phyloP scores from a whole-genome alignment of 2,329 filamentous ascomycete species.

The Colletotrichum phormii region DNA sequence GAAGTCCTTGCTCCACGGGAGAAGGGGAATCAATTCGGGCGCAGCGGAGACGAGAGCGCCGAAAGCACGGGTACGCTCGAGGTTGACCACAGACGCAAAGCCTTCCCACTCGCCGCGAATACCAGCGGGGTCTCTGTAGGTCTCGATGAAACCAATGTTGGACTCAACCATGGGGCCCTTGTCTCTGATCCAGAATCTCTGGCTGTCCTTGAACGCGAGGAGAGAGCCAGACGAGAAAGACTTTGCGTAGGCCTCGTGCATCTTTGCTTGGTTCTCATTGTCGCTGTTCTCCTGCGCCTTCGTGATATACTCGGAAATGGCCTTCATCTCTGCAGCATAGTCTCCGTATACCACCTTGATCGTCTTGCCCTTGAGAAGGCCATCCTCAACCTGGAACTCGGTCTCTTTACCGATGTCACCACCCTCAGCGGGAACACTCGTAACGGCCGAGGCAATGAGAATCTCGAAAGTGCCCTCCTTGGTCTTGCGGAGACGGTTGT shows the following conservation, averaged over 20 bases:
- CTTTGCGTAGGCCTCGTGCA: constrained; percentile 79
- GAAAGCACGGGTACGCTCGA: constrained; percentile 90
- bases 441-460: constrained; percentile 77
- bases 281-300: constrained; percentile 76
- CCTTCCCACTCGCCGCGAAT: constrained; percentile 88
- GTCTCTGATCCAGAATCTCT: constrained; percentile 85
- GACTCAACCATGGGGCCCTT: constrained; percentile 79
- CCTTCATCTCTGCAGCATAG: constrained; percentile 76
- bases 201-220: constrained; percentile 82
- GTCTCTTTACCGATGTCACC: constrained; percentile 77
- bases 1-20: constrained; percentile 90
- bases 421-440: constrained; percentile 68
- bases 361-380: constrained; percentile 72
- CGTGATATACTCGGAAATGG: constrained; percentile 74
- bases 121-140: constrained; percentile 85
- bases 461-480: constrained; percentile 75
- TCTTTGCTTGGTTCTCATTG: constrained; percentile 79
- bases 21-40: constrained; percentile 83
- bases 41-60: constrained; percentile 85
- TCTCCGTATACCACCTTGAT: constrained; percentile 82
- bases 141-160: constrained; percentile 88
- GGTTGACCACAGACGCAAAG: constrained; percentile 86
- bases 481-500: constrained; percentile 79
- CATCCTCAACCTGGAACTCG: constrained; percentile 69
- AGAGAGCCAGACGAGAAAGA: constrained; percentile 82